phyloP scores from a whole-genome alignment of 164 flowering plant genomes.

The Cinnamomum micranthum region DNA sequence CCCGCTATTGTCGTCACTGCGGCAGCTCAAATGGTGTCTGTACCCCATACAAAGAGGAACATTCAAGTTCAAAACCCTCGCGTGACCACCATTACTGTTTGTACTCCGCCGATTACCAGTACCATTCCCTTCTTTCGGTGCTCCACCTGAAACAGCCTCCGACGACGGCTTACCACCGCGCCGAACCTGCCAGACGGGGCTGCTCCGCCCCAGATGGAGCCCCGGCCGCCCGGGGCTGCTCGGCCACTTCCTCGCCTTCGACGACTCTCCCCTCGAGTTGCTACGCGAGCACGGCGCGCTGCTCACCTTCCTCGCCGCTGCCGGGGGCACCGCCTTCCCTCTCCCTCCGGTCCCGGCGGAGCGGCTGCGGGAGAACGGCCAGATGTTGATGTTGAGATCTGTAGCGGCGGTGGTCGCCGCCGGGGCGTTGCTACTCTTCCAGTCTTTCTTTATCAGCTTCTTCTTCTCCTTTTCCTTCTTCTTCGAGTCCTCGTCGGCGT shows the following conservation, averaged over 20 bases:
- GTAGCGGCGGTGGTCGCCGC: constrained; percentile 22
- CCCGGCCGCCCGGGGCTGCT: constrained; percentile 72
- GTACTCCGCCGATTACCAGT: constrained; percentile 21
- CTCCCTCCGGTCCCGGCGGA: constrained; percentile 70
- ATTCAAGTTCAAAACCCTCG: constrained; percentile 53
- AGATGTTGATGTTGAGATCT: constrained; percentile 74
- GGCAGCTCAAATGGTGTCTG: constrained; percentile 50
- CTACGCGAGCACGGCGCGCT: constrained; percentile 97
- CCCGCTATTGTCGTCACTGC: constrained; percentile 34
- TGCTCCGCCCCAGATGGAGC: constrained; percentile 78
- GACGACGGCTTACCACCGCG: constrained; percentile 26
- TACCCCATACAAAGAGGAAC: constrained; percentile 73
- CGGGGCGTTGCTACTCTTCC: constrained; percentile 17
- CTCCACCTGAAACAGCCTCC: constrained; percentile 23
- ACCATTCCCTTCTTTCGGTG: constrained; percentile 26
- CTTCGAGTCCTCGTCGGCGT: constrained; percentile 3
- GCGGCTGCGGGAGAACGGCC: constrained; percentile 91
- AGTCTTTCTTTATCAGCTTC: constrained; percentile 36
- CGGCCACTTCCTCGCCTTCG: constrained; percentile 63
- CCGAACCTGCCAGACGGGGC: constrained; percentile 89
- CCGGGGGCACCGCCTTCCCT: constrained; percentile 27
- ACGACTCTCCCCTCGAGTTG: constrained; percentile 84
- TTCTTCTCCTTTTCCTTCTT: constrained; percentile 39
- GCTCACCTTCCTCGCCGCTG: constrained; percentile 56
- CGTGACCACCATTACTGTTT: constrained; percentile 7